phyloP scores from a whole-genome alignment of 345 rosid species.

The Hibiscus syriacus region DNA sequence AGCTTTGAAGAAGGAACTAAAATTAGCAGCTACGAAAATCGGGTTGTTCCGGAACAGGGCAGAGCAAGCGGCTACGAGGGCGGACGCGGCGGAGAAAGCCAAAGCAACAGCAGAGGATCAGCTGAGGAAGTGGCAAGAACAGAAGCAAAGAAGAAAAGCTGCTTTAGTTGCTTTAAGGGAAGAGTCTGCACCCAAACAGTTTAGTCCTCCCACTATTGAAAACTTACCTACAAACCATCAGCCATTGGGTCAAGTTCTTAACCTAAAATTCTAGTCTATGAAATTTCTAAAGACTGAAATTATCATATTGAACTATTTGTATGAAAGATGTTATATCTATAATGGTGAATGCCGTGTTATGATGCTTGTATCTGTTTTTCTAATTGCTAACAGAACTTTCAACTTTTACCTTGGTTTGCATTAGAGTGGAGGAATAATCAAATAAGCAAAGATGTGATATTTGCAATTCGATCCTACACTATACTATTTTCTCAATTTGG shows the following conservation, averaged over 20 bases:
- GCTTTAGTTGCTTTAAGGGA: constrained; percentile 36
- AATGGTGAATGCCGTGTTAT: neutral
- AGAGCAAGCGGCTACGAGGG: constrained; percentile 43
- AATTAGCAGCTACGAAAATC: constrained; percentile 21
- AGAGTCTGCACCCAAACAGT: constrained; percentile 21
- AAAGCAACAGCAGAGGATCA: constrained; percentile 31
- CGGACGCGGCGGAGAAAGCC: constrained; percentile 48
- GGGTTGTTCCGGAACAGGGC: constrained; percentile 39
- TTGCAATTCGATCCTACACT: no score
- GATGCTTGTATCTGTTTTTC: neutral
- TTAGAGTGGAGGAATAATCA: no score
- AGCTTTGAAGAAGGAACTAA: constrained; percentile 31
- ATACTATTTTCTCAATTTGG: no score
- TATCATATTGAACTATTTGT: neutral
- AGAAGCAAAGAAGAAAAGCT: constrained; percentile 37
- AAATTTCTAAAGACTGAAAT: neutral
- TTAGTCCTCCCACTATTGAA: constrained; percentile 9
- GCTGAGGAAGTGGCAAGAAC: constrained; percentile 31
- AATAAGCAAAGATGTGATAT: no score
- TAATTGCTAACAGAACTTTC: neutral
- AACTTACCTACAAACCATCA: constrained; percentile 14
- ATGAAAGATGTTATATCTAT: no score
- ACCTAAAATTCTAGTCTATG: constrained; percentile 30
- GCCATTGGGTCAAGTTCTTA: constrained; percentile 46
- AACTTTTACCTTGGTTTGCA: neutral